Base-by-base conservation (phyloP, 73 alveolate species). In the Paramecium pentaurelia region DNA sequence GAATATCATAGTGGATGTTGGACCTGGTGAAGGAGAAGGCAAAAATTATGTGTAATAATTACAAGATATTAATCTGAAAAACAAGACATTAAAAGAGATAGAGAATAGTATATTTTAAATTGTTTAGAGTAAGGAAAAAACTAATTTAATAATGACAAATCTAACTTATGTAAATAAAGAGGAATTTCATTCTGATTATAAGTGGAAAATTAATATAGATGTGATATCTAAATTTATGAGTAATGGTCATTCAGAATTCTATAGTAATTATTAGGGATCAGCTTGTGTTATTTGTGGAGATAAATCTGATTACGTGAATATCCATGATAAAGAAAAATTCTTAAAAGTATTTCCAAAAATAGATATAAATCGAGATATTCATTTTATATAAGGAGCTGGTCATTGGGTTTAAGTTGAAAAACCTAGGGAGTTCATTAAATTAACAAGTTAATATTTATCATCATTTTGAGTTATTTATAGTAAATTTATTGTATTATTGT, bases 331-430 rank as follows among this genome's bases (percentile, higher is more conserved):
- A 38, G 20, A 14, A 1, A 34, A 37, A 0, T 73, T 36, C 8
- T 11, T 30, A 3, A 16, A 36, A 9, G 87, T 73, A 2, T 73
- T 73, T 73, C 64, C 60, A 37, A 34, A 18, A 32, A 73, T 73
- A 9, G 87, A 73, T 36, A 40, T 73, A 3, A 18, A 73, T 5
- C 27, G 68, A 37, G 93, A 64, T 18, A 83, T 71, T 25, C 37
- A 89, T 71, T 68, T 89, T 71, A 47, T 89, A 5, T 34, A 22
- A 47, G 92, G 91, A 40, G 94, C 94, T 71, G 91, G 94, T 27
- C 92, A 88, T 28, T 88, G 94, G 92, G 91, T 71, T 25, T 85
- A 88, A 27, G 89, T 64, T 5, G 89, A 88, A 28, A 70, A 89
- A 51, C 94, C 94, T 4, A 60, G 12, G 28, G 86, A 89, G 22